Evolutionary conservation across 768 basidiomycete species (phyloP), one percentile per base, ranked within the genome.

Genomic region (Mycena maculata): DNA sequence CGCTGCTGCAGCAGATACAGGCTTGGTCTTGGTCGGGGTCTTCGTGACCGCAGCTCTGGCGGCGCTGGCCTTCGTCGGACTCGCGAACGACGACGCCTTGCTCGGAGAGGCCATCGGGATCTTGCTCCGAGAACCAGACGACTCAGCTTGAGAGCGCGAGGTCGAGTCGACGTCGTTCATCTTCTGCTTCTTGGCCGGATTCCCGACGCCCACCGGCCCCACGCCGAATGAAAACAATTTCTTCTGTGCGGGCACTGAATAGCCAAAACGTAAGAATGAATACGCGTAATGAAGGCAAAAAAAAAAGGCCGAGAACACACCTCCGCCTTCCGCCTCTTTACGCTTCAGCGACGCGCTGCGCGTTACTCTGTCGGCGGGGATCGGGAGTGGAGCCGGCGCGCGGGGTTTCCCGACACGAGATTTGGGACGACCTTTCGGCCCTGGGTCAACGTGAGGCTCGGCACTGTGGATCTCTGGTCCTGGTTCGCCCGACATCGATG

Each of bases 161-260:
- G 39, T 22, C 28, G 53, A 31, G 18, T 50, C 63, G 33, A 36
- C 33, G 47, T 28, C 47, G 44, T 44, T 52, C 60, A 64, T 57
- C 65, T 67, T 71, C 61, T 64, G 69, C 31, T 71, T 71, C 62
- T 71, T 71, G 41, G 60, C 56, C 13, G 69, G 69, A 58, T 65
- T 53, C n/a, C 60, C 68, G 25, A 10, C 41, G 13, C 39, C 36
- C 13, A 33, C 55, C 30, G 68, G 41, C 13, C 56, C 65, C 39
- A 70, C 41, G 4, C 69, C 65, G 45, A 67, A 69, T 20, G 63
- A 65, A 25, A 66, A 42, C 16, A 47, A 8, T 25, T 63, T 63
- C 64, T 62, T 63, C 52, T 67, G 65, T 30, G 58, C 52, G 13
- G 58, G 57, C 16, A 27, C 60, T 58, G 54, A 9, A 23, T 2